Evolutionary conservation across 73 alveolate species (phyloP).

Genomic region (Tetrahymena malaccensis): DNA sequence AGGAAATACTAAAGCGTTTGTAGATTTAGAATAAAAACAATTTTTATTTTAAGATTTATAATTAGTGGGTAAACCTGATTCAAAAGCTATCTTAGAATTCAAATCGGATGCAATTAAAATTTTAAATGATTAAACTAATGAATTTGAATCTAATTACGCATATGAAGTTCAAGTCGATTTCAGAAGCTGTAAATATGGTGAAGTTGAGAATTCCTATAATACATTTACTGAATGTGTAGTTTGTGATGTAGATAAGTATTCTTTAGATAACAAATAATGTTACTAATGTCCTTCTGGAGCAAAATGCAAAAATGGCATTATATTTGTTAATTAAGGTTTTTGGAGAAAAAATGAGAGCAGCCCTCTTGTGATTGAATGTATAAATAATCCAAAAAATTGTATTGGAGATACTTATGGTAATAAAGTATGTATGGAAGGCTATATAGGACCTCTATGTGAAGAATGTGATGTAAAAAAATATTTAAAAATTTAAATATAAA

Average conservation of each 20-base stretch:
- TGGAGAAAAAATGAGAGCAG: slow-evolving; percentile 41
- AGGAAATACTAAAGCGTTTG: not conserved
- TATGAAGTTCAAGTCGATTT: not conserved
- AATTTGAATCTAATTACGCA: not conserved
- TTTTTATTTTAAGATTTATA: not conserved
- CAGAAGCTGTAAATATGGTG: not conserved
- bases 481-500: not conserved
- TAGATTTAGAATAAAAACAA: not conserved
- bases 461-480: slow-evolving; percentile 1
- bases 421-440: not conserved
- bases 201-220: not conserved
- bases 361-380: slow-evolving; percentile 19
- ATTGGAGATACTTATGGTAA: slow-evolving; percentile 19
- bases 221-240: not conserved
- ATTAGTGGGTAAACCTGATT: not conserved
- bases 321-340: slow-evolving; percentile 20
- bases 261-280: slow-evolving; percentile 5
- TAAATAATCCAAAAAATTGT: not conserved
- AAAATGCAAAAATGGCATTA: slow-evolving; percentile 25
- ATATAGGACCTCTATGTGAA: slow-evolving; percentile 33
- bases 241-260: slow-evolving; percentile 14
- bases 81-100: not conserved
- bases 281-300: slow-evolving; percentile 26
- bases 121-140: not conserved
- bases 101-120: not conserved